These are phyloP conservation scores for Vanrija sp. DNA, from an alignment of 1,284 basidiomycete genomes.

Conservation along the genomic window DNA sequence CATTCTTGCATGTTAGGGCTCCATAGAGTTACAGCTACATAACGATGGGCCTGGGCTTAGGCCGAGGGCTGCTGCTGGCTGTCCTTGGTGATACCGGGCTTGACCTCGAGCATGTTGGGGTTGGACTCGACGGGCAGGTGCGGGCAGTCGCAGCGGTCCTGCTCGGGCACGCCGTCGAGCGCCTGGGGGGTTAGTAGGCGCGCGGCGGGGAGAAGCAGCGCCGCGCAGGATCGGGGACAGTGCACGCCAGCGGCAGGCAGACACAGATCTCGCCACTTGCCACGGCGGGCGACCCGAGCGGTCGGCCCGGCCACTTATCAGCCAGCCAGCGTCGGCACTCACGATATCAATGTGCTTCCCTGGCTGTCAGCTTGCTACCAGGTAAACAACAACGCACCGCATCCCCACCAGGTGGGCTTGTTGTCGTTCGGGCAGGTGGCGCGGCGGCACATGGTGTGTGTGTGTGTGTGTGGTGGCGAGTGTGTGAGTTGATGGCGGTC, in stretches of 20 bases:
- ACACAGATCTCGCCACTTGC: background rate
- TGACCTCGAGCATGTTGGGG: conserved; percentile 39
- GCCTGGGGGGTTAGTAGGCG: conserved; percentile 20
- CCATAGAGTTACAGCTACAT: no score
- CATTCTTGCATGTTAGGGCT: background rate
- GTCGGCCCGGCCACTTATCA: background rate
- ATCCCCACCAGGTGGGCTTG: conserved; percentile 50
- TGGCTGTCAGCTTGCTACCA: conserved; percentile 13
- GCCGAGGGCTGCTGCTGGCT: background rate
- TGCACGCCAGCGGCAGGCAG: background rate
- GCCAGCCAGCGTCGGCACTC: conserved; percentile 7
- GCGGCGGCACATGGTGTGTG: conserved; percentile 41
- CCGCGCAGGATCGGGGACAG: background rate
- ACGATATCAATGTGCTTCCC: conserved; percentile 46
- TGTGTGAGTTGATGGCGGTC: background rate
- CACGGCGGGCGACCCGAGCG: background rate
- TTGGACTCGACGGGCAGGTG: conserved; percentile 37
- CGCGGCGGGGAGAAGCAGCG: background rate
- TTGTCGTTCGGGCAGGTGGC: conserved; percentile 47
- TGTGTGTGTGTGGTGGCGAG: background rate
- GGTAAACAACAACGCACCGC: conserved; percentile 32
- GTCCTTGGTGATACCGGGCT: conserved; percentile 8
- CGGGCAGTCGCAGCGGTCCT: conserved; percentile 38
- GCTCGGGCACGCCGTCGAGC: conserved; percentile 33
- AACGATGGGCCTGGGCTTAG: background rate